These are phyloP conservation scores for Mortierella sp. DNA, from an alignment of 371 early-diverging fungal genomes.

Conservation along the genomic window DNA sequence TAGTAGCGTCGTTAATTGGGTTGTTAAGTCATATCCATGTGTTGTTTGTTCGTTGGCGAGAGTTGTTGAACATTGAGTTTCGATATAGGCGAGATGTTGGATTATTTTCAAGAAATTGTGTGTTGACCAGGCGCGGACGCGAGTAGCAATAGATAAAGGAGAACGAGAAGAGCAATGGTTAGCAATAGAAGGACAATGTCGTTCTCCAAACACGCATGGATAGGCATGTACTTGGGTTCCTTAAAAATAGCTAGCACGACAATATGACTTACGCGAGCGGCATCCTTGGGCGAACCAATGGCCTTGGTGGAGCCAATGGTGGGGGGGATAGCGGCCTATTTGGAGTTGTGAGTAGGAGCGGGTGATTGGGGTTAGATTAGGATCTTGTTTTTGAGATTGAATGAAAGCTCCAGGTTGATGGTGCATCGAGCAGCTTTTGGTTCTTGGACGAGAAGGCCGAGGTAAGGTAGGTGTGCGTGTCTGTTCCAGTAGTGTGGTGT, in stretches of 20 bases:
- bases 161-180: background rate
- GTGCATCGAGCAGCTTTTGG: no score
- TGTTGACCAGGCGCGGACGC: no score
- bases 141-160: background rate
- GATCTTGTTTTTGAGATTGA: background rate
- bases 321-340: conserved; percentile 53
- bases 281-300: conserved; percentile 55
- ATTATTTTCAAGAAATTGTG: background rate
- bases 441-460: no score
- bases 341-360: background rate
- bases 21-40: background rate
- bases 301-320: conserved; percentile 58
- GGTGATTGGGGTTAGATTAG: background rate
- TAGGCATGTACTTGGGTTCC: no score
- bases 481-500: no score
- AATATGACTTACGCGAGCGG: conserved; percentile 50
- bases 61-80: background rate
- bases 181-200: background rate
- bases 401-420: background rate
- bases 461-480: no score
- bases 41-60: background rate
- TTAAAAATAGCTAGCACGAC: no score
- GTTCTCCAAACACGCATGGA: no score
- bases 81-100: background rate
- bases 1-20: background rate